Evolutionary conservation across 1,284 basidiomycete species (phyloP).

Genomic region (Moesziomyces sp.): DNA sequence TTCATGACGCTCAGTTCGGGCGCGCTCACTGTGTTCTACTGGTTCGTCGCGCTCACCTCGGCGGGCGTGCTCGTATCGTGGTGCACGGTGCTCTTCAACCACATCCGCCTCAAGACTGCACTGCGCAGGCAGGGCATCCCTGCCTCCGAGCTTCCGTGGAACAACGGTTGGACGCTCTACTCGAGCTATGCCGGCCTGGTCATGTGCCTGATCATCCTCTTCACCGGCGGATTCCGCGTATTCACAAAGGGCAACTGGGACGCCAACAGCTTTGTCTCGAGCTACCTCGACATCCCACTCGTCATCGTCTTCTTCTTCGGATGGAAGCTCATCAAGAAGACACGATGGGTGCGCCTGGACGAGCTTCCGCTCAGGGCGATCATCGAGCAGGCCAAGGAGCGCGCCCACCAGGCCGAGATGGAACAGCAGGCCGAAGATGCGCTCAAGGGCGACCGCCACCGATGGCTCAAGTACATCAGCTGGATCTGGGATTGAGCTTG

Average conservation of each 20-base stretch:
- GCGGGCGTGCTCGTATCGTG: constrained; percentile 80
- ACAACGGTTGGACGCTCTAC: constrained; percentile 60
- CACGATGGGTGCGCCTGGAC: constrained; percentile 32
- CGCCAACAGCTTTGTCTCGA: constrained; percentile 79
- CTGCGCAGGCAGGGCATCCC: constrained; percentile 74
- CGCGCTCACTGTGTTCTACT: constrained; percentile 73
- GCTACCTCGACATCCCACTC: constrained; percentile 78
- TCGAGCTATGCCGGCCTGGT: constrained; percentile 40
- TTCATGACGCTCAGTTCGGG: constrained; percentile 72
- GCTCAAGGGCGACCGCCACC: constrained; percentile 9
- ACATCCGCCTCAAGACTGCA: constrained; percentile 78
- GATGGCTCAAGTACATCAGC: constrained; percentile 29
- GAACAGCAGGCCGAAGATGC: constrained; percentile 23
- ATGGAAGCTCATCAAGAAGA: constrained; percentile 47
- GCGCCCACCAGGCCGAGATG: constrained; percentile 7
- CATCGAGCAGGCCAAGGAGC: constrained; percentile 24
- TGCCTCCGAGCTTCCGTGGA: constrained; percentile 70
- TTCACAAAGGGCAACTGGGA: constrained; percentile 54
- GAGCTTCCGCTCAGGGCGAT: constrained; percentile 26
- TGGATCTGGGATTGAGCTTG: constrained; percentile 40
- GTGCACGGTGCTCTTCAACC: constrained; percentile 82
- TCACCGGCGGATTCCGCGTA: constrained; percentile 68
- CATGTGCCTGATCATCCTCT: constrained; percentile 44
- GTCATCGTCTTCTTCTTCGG: constrained; percentile 79
- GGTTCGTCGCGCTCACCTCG: constrained; percentile 74